phyloP scores from a whole-genome alignment of 192 early-diverging fungal species.

The Phycomyces nitens region DNA sequence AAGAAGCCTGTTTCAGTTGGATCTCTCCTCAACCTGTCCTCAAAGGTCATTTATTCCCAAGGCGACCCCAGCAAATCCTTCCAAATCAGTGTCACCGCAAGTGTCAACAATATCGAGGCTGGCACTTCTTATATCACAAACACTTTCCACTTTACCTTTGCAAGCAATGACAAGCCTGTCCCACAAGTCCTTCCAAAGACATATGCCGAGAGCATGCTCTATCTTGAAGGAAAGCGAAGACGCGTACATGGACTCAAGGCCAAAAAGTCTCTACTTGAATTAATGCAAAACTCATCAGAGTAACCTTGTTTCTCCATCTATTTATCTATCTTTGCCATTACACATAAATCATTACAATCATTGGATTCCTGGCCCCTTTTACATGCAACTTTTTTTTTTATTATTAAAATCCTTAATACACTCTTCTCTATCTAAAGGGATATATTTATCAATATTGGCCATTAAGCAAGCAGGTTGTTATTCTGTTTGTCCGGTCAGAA shows the following conservation, averaged over 20 bases:
- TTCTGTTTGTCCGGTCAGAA: no score
- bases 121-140: slow-evolving; percentile 68
- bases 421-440: no score
- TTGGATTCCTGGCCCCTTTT: no score
- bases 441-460: no score
- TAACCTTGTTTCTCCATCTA: no score
- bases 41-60: slow-evolving; percentile 76
- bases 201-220: slow-evolving; percentile 81
- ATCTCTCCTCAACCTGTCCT: slow-evolving; percentile 64
- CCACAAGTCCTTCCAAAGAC: slow-evolving; percentile 73
- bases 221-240: slow-evolving; percentile 62
- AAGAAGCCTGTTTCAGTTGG: slow-evolving; percentile 84
- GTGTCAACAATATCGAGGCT: slow-evolving; percentile 67
- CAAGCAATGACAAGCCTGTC: slow-evolving; percentile 29
- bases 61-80: slow-evolving; percentile 50
- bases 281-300: background rate
- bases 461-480: no score
- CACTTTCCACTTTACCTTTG: slow-evolving; percentile 83
- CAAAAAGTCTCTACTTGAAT: background rate
- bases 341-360: no score
- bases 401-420: no score
- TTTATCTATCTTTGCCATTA: no score
- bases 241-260: background rate
- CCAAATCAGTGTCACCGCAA: slow-evolving; percentile 49
- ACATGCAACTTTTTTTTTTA: no score